Evolutionary conservation across 169 alveolate species (phyloP).

Genomic region (Plasmodium malariae): DNA sequence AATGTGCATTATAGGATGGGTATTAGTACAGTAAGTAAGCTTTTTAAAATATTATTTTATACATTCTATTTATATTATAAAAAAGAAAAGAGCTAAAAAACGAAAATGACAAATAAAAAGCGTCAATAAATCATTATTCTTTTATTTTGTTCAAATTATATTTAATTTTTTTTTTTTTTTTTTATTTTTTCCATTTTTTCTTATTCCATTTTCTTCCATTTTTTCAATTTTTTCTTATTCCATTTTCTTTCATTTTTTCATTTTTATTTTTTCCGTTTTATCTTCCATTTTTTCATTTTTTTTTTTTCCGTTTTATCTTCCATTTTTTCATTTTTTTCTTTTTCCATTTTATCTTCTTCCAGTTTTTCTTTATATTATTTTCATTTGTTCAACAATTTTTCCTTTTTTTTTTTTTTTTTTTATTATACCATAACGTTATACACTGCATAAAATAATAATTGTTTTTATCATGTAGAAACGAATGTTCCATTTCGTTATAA

Average conservation of each 20-base stretch:
- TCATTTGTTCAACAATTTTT: background rate
- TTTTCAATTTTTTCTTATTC: background rate
- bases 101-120: no score
- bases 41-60: no score
- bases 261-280: background rate
- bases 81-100: no score
- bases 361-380: background rate
- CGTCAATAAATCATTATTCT: no score
- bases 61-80: no score
- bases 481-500: no score
- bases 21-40: no score
- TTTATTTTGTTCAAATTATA: no score
- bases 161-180: slow-evolving; percentile 1
- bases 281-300: background rate
- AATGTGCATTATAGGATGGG: no score
- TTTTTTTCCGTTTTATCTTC: background rate
- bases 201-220: background rate
- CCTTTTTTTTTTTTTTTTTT: background rate
- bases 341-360: background rate
- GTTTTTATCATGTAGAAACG: no score
- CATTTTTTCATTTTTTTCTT: background rate
- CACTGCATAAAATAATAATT: no score
- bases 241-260: background rate
- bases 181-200: background rate
- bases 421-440: no score